Evolutionary conservation across 2,329 filamentous ascomycete genomes (phyloP).

Genomic region (Botrytis medusae): DNA sequence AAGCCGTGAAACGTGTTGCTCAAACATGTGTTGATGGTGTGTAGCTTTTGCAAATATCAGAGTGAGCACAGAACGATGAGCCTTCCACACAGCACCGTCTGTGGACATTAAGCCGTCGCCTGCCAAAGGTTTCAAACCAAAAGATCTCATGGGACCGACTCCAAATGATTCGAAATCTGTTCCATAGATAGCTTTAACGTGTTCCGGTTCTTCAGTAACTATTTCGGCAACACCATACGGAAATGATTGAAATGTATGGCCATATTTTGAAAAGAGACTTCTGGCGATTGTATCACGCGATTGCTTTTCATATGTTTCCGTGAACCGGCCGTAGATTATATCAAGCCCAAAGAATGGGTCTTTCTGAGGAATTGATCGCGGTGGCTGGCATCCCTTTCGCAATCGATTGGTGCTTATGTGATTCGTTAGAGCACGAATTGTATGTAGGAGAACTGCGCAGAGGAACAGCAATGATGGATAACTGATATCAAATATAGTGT

Average conservation of each 20-base stretch:
- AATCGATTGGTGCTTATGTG: not conserved
- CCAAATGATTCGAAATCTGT: slow-evolving; percentile 42
- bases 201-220: slow-evolving; percentile 26
- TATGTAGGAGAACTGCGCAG: not conserved
- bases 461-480: not conserved
- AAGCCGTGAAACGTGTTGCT: not conserved
- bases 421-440: not conserved
- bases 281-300: not conserved
- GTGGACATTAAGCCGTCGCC: not conserved
- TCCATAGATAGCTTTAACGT: slow-evolving; percentile 20
- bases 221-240: not conserved
- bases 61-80: slow-evolving; percentile 7
- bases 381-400: not conserved
- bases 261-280: slow-evolving; percentile 5
- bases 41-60: not conserved
- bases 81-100: slow-evolving; percentile 10
- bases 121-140: slow-evolving; percentile 39
- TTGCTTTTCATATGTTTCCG: slow-evolving; percentile 8
- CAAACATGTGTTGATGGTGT: not conserved
- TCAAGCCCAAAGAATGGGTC: slow-evolving; percentile 2
- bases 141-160: slow-evolving; percentile 46
- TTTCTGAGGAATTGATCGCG: slow-evolving; percentile 4
- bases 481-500: not conserved
- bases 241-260: slow-evolving; percentile 9
- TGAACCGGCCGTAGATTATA: slow-evolving; percentile 28